Conservation (phyloP, 2,329 filamentous ascomycete genomes). For the Alternaria novae-zelandiae region DNA sequence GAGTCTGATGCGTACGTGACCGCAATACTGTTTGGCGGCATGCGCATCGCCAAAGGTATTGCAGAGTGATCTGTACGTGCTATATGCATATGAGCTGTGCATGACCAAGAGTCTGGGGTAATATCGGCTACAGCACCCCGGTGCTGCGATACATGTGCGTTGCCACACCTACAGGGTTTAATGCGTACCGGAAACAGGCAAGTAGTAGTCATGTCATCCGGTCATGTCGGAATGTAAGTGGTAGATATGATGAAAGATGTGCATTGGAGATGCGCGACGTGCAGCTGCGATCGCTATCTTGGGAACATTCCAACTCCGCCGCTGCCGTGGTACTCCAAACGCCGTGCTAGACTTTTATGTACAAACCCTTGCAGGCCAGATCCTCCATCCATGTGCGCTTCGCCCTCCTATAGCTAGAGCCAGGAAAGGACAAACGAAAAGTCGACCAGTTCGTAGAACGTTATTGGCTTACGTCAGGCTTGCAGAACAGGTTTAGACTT, state of each 20-base stretch:
- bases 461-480: not conserved
- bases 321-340: not conserved
- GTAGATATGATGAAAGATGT: not conserved
- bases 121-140: not conserved
- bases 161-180: not conserved
- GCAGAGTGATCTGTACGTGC: not conserved
- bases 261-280: not conserved
- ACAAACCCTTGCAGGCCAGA: not conserved
- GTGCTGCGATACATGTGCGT: not conserved
- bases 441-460: not conserved
- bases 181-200: not conserved
- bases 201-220: too few species aligned
- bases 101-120: not conserved
- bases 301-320: not conserved
- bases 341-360: not conserved
- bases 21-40: not conserved
- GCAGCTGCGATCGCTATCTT: not conserved
- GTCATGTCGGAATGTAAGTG: not conserved
- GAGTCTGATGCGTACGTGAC: not conserved
- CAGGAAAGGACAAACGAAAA: not conserved
- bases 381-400: not conserved
- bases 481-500: conserved; percentile 13
- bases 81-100: not conserved
- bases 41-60: not conserved
- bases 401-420: not conserved